Evolutionary conservation across 345 rosid species (phyloP).

Genomic region (Populus davidiana): DNA sequence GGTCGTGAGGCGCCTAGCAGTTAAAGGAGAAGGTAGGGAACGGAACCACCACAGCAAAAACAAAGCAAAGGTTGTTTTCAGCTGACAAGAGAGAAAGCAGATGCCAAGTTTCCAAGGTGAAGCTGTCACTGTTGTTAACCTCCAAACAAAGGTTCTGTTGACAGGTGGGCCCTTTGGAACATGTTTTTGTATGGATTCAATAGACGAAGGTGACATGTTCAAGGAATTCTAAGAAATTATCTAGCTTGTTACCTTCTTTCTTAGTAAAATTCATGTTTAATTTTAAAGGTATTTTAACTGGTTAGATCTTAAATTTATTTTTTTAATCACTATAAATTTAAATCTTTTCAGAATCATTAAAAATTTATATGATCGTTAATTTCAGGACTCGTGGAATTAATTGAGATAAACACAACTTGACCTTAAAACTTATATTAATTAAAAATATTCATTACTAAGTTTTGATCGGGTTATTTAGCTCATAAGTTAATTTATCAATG

Average conservation of each 20-base stretch:
- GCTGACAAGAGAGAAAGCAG: neutral
- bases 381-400: rapidly evolving
- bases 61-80: neutral
- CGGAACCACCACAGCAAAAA: neutral
- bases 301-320: too few species aligned
- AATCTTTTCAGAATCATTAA: too few species aligned
- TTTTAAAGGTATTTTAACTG: too few species aligned
- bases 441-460: too few species aligned
- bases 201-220: too few species aligned
- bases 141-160: neutral
- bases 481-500: too few species aligned
- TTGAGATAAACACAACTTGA: rapidly evolving
- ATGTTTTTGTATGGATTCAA: neutral
- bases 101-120: neutral
- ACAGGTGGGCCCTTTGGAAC: neutral
- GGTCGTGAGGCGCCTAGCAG: neutral
- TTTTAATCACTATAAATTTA: too few species aligned
- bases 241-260: too few species aligned
- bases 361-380: rapidly evolving
- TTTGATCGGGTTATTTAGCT: too few species aligned
- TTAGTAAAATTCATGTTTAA: too few species aligned
- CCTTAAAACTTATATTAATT: rapidly evolving
- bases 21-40: neutral
- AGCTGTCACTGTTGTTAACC: neutral
- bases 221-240: too few species aligned